Evolutionary conservation across 192 early-diverging fungal species (phyloP), one percentile per base, ranked within the genome.

Genomic region (Mortierella alpina): DNA sequence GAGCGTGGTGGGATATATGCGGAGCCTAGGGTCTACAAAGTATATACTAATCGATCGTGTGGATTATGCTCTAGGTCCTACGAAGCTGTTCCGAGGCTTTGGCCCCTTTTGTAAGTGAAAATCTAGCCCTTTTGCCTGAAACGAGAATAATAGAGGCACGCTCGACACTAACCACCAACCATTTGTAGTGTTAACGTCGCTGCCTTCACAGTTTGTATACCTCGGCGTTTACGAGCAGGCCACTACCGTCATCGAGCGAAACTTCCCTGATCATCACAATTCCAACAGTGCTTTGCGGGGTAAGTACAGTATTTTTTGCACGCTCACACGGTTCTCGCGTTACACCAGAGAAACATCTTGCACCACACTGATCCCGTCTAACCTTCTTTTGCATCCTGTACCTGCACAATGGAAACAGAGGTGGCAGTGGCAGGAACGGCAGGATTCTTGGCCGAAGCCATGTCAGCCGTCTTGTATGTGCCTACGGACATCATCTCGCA

Each of bases 401-500:
- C 50, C 7, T 58, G 31, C 58, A 59, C 13, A 10, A 42, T 15
- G 6, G 6, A 39, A 39, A 57, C 59, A 78, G 76, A 79, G 69
- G 57, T 79, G 13, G 76, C 76, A 7, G 76, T 79, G 9, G 76
- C 76, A 14, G 76, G 76, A 51, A 70, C 76, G 23, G 76, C 76
- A 44, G 76, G 76, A 62, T 79, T 79, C 48, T 45, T 79, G 51
- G 76, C 76, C 13, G 76, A 79, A 52, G 65, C 69, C 13, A 39
- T 79, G 7, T 71, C 76, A 7, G 76, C 76, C 4, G n/a, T 40
- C 42, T 42, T 79, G 0, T 79, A 79, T 50, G 76, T 79, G 39
- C 76, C 76, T 23, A 79, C 76, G 31, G 76, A 79, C n/a, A 79
- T 79, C 46, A 72, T 79, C 22, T 79, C 76, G 0, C 76, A 79